Evolutionary conservation across 139 green algal genomes (phyloP), one percentile per base, ranked within the genome.

Genomic region (Chlamydomonas sp.): DNA sequence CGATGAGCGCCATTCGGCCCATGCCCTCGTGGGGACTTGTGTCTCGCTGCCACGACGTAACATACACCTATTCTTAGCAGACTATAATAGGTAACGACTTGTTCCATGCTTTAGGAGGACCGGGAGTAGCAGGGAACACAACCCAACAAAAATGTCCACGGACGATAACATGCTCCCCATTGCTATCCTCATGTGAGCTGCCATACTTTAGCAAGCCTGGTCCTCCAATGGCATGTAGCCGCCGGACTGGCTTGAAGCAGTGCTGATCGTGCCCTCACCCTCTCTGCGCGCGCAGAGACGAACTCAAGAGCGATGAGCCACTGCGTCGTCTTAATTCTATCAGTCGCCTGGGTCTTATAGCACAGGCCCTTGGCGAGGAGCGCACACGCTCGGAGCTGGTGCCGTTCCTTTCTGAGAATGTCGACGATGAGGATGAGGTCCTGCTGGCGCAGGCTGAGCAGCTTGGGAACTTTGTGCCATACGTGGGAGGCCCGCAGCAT

Each of bases 371-470:
- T 17, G 98, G 98, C 8, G 97, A 99, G 91, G 96, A 99, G 77
- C 91, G 98, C 49, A 99, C 97, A 9, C 93, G 97, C 7, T 94
- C 95, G 12, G 98, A 99, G 94, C 94, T 99, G 9, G 95, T 99
- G n/a, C 98, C 98, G 1, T 99, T 99, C 92, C 87, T 99, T 20
- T 95, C 91, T 1, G 98, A 99, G 63, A 98, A 94, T 89, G 97
- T 95, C 58, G 98, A 99, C 87, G 98, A 99, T 73, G 98, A 99
- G 84, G 98, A 99, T 77, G 98, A 99, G 86, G 95, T 99, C n/a
- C 93, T 99, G 61, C 92, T 99, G 66, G 97, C 97, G 0, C 94
- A 99, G 91, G 97, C 98, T 16, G 98, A 99, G 85, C 96, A 99
- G 93, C 93, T 99, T n/a, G 98, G 96, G 18, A 94, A 95, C 78